Base-by-base conservation (phyloP, 164 flowering plant species). In the Umbilicus rupestris region DNA sequence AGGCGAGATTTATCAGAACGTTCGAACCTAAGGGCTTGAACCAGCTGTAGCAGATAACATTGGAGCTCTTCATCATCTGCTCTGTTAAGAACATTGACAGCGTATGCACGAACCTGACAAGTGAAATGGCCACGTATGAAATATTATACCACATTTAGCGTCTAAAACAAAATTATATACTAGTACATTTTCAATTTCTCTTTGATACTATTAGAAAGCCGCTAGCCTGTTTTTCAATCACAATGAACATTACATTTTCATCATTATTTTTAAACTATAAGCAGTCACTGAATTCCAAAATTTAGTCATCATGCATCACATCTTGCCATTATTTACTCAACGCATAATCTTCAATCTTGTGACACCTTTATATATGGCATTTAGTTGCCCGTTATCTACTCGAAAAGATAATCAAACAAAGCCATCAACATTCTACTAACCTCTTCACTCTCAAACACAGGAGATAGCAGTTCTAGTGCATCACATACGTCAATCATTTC, bases 61-160 rank as follows among this genome's bases (percentile, higher is more conserved):
- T 90, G 94, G 45, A 95, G 90, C 78, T 95, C 99, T 71, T 95
- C 99, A 85, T 95, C 98, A 77, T 87, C 99, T 70, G 99, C 99
- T 82, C 97, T 85, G 79, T 95, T 96, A 79, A 95, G 99, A 72
- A 95, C 95, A 77, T 91, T 88, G 39, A 95, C 99, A 73, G 99
- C 99, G 88, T 95, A 92, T 75, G 98, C 99, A 73, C 99, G 97
- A 68, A 95, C 99, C 99, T 95, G 85, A 63, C 20, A 35, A 45
- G 12, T 57, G 17, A 33, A 17, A 28, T 55, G 7, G 37, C n/a
- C n/a, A n/a, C n/a, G n/a, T n/a, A n/a, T 35, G 37, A 35, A 35
- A 7, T 50, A 33, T 41, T 41, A 41, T 6, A 9, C 44, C 10
- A 41, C 44, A 41, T 6, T 5, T 41, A 41, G 15, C 16, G 44